Evolutionary conservation across 176 grass and related monocot species (phyloP).

Genomic region (Oryza rufipogon): DNA sequence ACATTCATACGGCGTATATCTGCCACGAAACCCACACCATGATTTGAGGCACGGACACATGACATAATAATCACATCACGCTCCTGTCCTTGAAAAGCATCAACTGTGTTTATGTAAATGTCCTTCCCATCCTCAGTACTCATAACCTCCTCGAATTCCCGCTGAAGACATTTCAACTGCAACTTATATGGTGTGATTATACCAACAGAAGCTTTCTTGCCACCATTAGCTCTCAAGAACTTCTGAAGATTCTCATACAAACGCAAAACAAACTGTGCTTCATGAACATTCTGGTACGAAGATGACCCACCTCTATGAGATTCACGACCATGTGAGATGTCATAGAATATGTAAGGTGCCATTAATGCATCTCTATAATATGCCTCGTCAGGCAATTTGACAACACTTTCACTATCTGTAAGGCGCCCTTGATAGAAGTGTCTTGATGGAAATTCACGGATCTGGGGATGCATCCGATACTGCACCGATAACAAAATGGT

Average conservation of each 20-base stretch:
- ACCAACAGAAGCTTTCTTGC: constrained; percentile 90
- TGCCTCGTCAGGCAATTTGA: constrained; percentile 71
- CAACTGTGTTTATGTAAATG: constrained; percentile 98
- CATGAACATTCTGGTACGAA: constrained; percentile 92
- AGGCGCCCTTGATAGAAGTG: constrained; percentile 96
- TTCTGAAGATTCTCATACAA: constrained; percentile 91
- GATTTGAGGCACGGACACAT: constrained; percentile 91
- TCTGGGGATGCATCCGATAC: constrained; percentile 99
- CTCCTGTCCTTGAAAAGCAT: constrained; percentile 99
- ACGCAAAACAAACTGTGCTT: constrained; percentile 82
- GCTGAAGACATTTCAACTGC: constrained; percentile 95
- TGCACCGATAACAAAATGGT: constrained; percentile 96
- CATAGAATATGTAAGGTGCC: constrained; percentile 88
- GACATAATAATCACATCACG: constrained; percentile 99
- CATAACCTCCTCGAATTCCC: constrained; percentile 87
- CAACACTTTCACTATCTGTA: constrained; percentile 88
- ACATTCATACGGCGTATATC: constrained; percentile 99
- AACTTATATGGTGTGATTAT: constrained; percentile 99
- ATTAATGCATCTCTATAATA: constrained; percentile 85
- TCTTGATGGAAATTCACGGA: constrained; percentile 96
- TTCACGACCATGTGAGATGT: constrained; percentile 90
- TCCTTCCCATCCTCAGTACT: constrained; percentile 93
- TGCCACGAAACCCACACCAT: constrained; percentile 98
- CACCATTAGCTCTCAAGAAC: constrained; percentile 76
- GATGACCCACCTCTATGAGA: constrained; percentile 93